Percentiles rank a stretch among this genome's conserved stretches.
Conservation (phyloP, 495 filamentous ascomycete genomes). For the Jackrogersella minutella region DNA sequence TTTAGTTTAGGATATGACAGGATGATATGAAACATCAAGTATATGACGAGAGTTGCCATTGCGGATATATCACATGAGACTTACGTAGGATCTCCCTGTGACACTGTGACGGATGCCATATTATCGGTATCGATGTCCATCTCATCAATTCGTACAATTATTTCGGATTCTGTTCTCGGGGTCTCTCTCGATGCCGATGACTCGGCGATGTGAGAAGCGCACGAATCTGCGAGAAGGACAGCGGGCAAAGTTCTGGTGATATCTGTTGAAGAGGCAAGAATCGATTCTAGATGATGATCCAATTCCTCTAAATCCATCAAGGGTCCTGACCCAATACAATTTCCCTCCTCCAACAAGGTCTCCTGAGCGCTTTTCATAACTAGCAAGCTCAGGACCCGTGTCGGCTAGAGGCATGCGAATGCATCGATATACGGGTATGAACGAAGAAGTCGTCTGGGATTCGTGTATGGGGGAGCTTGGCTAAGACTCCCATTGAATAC, state of each 20-base stretch:
- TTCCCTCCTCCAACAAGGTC: constrained; percentile 39
- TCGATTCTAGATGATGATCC: constrained; percentile 36
- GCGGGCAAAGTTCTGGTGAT: constrained; percentile 37
- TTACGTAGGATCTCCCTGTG: constrained; percentile 36
- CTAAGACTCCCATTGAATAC: constrained; percentile 45
- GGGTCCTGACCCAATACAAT: constrained; percentile 28
- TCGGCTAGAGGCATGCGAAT: constrained; percentile 21
- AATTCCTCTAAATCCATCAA: constrained; percentile 37
- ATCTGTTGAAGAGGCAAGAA: constrained; percentile 32
- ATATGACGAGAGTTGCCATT: neutral
- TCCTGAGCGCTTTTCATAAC: constrained; percentile 43
- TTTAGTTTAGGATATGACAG: constrained; percentile 27
- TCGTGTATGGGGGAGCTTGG: constrained; percentile 37
- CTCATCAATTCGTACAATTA: constrained; percentile 41
- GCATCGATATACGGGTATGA: constrained; percentile 45
- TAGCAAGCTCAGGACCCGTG: constrained; percentile 36
- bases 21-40: neutral
- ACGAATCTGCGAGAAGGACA: constrained; percentile 28
- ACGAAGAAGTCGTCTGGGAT: constrained; percentile 36
- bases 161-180: constrained; percentile 41
- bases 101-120: constrained; percentile 23
- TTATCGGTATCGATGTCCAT: constrained; percentile 32
- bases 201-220: constrained; percentile 25
- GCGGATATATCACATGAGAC: constrained; percentile 33
- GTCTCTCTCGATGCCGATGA: constrained; percentile 36